Conservation (phyloP, 2,329 filamentous ascomycete genomes). For the Neopestalotiopsis sp. region DNA sequence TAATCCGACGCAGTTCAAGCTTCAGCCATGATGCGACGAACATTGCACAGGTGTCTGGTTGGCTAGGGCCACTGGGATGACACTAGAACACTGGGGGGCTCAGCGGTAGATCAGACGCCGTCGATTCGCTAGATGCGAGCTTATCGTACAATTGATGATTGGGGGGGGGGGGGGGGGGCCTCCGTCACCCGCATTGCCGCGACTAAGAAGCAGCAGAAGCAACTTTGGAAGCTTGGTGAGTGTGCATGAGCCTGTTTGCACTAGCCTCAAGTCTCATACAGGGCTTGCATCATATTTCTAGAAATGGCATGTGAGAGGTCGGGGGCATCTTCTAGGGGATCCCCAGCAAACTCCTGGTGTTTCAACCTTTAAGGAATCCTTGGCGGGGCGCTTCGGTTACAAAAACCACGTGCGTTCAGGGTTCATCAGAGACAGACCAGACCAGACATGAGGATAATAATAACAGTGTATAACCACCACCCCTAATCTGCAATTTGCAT, state of each 20-base stretch:
- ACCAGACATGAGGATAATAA: not conserved
- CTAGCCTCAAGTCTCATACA: conserved; percentile 8
- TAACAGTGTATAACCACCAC: not conserved
- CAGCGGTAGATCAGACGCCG: conserved; percentile 1
- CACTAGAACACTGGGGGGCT: not conserved
- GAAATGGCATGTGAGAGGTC: conserved; percentile 7
- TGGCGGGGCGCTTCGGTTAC: conserved; percentile 4
- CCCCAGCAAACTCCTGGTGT: not conserved
- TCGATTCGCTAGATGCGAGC: not conserved
- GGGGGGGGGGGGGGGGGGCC: no score
- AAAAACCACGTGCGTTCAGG: not conserved
- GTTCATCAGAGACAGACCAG: not conserved
- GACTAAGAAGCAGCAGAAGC: not conserved
- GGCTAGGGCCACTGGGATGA: not conserved
- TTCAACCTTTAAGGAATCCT: not conserved
- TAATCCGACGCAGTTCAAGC: not conserved
- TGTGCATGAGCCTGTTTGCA: not conserved
- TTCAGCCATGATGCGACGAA: conserved; percentile 2
- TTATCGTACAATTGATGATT: not conserved
- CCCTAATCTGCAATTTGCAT: no score
- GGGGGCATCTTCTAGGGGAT: not conserved
- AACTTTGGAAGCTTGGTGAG: not conserved
- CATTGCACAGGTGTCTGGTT: not conserved
- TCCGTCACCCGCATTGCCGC: not conserved
- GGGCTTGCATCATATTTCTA: conserved; percentile 4